Evolutionary conservation across 1,284 basidiomycete species (phyloP).

Genomic region (Apiotrichum brassicae): DNA sequence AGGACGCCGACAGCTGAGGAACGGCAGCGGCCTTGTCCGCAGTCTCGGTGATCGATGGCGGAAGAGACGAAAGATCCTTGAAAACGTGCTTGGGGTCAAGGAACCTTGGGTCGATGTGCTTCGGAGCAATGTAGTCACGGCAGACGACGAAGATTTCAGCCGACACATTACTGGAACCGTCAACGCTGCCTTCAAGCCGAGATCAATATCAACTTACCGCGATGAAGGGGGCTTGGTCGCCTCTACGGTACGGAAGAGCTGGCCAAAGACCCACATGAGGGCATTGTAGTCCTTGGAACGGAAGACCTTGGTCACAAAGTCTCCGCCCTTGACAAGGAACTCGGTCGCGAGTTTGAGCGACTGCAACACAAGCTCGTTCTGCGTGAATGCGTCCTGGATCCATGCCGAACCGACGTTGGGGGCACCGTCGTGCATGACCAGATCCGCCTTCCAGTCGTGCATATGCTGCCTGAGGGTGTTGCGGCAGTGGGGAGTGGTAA

Average conservation of each 20-base stretch:
- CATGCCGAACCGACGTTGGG: constrained; percentile 99
- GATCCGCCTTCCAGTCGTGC: constrained; percentile 99
- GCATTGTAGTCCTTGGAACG: constrained; percentile 98
- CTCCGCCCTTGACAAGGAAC: constrained; percentile 87
- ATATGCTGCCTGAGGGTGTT: constrained; percentile 78
- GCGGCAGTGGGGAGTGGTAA: constrained; percentile 87
- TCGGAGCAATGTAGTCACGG: constrained; percentile 88
- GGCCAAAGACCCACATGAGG: constrained; percentile 97
- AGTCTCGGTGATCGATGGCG: constrained; percentile 39
- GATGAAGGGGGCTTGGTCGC: constrained; percentile 98
- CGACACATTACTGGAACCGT: constrained; percentile 96
- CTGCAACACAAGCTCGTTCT: constrained; percentile 95
- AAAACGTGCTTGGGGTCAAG: constrained; percentile 97
- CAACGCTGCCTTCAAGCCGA: no score
- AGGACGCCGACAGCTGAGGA: constrained; percentile 25
- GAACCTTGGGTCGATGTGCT: constrained; percentile 95
- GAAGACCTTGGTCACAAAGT: constrained; percentile 98
- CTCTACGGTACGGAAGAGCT: constrained; percentile 93
- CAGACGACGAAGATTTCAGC: constrained; percentile 99
- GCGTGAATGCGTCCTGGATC: constrained; percentile 97
- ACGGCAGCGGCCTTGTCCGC: constrained; percentile 15
- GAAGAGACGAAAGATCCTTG: constrained; percentile 66
- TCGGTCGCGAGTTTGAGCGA: constrained; percentile 94
- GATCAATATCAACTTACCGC: constrained; percentile 54
- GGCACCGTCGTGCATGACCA: constrained; percentile 99